Percentiles rank a stretch among this genome's conserved stretches.
Evolutionary conservation across 345 rosid genomes (phyloP).

Genomic region (Hypericum perforatum): DNA sequence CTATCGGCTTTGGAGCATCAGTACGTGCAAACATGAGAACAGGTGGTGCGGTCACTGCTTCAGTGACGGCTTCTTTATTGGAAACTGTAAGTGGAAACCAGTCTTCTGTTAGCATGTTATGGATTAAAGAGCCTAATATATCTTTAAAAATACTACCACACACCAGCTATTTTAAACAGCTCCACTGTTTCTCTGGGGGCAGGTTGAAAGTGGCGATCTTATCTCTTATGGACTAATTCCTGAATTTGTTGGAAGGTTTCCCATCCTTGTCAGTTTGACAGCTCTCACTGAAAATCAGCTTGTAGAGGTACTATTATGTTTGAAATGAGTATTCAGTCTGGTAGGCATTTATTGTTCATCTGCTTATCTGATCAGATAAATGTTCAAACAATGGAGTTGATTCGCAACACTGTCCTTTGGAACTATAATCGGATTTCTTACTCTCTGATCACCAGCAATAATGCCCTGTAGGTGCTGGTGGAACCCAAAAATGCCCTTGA

Average conservation of each 20-base stretch:
- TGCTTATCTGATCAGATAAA: background rate
- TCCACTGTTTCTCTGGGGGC: conserved; percentile 11
- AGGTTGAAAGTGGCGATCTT: conserved; percentile 98
- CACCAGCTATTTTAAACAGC: background rate
- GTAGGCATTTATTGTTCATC: background rate
- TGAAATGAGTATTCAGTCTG: background rate
- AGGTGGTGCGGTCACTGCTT: conserved; percentile 61
- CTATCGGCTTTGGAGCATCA: conserved; percentile 97
- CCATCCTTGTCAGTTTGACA: conserved; percentile 85
- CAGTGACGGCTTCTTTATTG: conserved; percentile 72
- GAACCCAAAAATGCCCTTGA: conserved; percentile 97
- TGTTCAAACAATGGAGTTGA: no score
- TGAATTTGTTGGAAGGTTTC: conserved; percentile 98
- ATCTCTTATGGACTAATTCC: conserved; percentile 93
- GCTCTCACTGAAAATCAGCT: conserved; percentile 95
- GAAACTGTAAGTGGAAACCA: conserved; percentile 57
- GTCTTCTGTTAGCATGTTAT: conserved; percentile 7
- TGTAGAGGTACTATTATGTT: conserved; percentile 51
- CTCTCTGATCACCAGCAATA: conserved; percentile 1
- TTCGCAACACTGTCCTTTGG: no score
- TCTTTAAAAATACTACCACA: background rate
- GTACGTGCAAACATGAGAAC: conserved; percentile 96
- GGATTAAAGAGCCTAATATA: background rate
- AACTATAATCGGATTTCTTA: background rate
- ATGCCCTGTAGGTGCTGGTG: conserved; percentile 55